phyloP scores from a whole-genome alignment of 73 alveolate genomes.

The Paramecium pentaurelia region DNA sequence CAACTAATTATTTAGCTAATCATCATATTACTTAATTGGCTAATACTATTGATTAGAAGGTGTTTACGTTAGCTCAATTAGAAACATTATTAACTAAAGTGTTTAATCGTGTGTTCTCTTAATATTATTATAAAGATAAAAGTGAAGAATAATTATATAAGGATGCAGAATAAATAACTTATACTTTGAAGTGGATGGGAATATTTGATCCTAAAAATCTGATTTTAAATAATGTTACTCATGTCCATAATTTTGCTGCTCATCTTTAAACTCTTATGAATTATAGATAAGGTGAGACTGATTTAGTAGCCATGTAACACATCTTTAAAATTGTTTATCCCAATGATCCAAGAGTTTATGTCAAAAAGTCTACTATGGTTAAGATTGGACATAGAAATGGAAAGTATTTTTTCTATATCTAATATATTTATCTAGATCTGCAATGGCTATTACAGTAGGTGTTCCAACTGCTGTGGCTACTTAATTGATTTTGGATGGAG shows the following conservation, averaged over 20 bases:
- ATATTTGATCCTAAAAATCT: neutral
- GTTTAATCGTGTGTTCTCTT: neutral
- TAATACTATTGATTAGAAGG: neutral
- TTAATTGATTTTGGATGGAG: slow-evolving; percentile 66
- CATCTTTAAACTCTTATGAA: slow-evolving; percentile 63
- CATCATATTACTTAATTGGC: neutral
- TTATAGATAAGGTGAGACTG: slow-evolving; percentile 74
- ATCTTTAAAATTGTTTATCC: slow-evolving; percentile 66
- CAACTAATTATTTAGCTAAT: neutral
- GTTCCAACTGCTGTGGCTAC: slow-evolving; percentile 81
- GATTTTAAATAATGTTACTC: neutral
- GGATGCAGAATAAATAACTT: neutral
- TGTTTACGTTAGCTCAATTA: neutral
- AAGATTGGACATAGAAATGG: slow-evolving; percentile 74
- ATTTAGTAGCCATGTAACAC: slow-evolving; percentile 80
- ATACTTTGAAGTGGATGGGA: slow-evolving; percentile 28
- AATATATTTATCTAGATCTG: slow-evolving; percentile 56
- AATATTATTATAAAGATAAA: slow-evolving; percentile 1
- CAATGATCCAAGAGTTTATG: slow-evolving; percentile 49
- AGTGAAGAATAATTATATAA: neutral
- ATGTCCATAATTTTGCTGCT: slow-evolving; percentile 68
- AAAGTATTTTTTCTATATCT: slow-evolving; percentile 27
- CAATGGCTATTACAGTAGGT: slow-evolving; percentile 88
- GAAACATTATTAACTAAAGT: neutral
- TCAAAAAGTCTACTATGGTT: slow-evolving; percentile 61